phyloP scores from a whole-genome alignment of 2,329 filamentous ascomycete genomes.

The Aspergillus sp. region DNA sequence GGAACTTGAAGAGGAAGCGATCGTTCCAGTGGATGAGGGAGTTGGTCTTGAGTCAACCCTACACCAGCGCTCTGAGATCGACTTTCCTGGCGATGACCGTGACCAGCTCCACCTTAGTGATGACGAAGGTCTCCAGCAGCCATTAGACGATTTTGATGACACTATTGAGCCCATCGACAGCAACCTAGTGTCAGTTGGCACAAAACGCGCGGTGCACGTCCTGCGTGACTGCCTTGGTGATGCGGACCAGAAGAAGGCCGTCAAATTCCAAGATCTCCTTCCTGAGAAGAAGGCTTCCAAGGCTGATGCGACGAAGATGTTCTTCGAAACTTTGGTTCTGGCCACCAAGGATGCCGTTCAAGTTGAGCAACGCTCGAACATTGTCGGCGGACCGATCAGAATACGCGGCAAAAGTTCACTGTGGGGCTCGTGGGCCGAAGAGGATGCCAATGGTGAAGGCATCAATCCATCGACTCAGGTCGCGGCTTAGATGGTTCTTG shows the following conservation, averaged over 20 bases:
- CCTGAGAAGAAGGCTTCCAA: constrained; percentile 78
- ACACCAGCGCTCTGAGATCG: constrained; percentile 59
- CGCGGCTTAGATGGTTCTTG: constrained; percentile 12
- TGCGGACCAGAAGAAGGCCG: constrained; percentile 73
- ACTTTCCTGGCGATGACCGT: constrained; percentile 64
- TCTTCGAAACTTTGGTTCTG: constrained; percentile 93
- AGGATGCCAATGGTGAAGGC: constrained; percentile 50
- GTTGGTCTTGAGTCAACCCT: constrained; percentile 50
- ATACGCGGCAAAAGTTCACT: constrained; percentile 91
- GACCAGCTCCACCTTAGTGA: constrained; percentile 46
- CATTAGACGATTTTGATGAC: constrained; percentile 70
- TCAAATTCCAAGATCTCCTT: constrained; percentile 87
- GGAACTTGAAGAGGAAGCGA: constrained; percentile 64
- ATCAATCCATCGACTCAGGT: constrained; percentile 34
- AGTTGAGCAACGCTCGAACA: constrained; percentile 76
- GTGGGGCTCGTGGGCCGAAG: constrained; percentile 95
- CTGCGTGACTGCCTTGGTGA: constrained; percentile 82
- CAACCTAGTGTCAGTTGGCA: constrained; percentile 84
- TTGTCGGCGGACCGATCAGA: constrained; percentile 75
- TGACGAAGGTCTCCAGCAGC: constrained; percentile 46
- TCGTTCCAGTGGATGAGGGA: constrained; percentile 49
- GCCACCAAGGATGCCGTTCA: constrained; percentile 98
- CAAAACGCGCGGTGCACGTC: constrained; percentile 93
- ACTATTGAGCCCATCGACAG: constrained; percentile 80
- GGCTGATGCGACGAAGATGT: constrained; percentile 97